Percentiles rank a stretch among this genome's conserved stretches.
These are phyloP conservation scores for Sugiyamaella novakii DNA, from an alignment of 1,139 yeast species.

Conservation along the genomic window DNA sequence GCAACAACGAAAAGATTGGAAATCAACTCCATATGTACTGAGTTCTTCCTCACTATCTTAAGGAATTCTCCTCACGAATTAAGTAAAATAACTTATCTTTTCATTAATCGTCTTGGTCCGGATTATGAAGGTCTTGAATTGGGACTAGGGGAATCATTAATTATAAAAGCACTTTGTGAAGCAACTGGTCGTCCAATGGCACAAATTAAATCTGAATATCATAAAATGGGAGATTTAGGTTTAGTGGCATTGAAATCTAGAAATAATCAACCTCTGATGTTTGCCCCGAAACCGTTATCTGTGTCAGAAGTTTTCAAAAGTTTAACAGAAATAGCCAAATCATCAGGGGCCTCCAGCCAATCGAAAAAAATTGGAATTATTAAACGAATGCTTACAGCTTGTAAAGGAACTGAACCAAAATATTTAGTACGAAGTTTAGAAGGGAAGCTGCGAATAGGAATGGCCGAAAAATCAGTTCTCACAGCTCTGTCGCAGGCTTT, in stretches of 20 bases:
- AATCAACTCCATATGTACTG: conserved; percentile 72
- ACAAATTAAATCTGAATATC: conserved; percentile 73
- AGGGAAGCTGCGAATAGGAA: conserved; percentile 88
- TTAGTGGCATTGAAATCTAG: conserved; percentile 83
- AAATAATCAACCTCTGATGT: conserved; percentile 87
- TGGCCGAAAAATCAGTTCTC: conserved; percentile 90
- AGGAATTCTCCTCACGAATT: conserved; percentile 60
- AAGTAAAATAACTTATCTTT: conserved; percentile 73
- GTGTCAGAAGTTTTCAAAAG: conserved; percentile 72
- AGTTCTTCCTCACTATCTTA: conserved; percentile 66
- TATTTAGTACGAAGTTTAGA: conserved; percentile 86
- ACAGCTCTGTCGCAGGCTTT: conserved; percentile 84
- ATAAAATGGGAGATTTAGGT: conserved; percentile 87
- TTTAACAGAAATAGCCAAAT: conserved; percentile 72
- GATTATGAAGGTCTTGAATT: conserved; percentile 93
- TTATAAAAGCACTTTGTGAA: conserved; percentile 86
- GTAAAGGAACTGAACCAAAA: conserved; percentile 88
- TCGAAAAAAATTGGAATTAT: conserved; percentile 72
- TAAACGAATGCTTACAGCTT: conserved; percentile 80
- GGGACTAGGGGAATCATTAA: conserved; percentile 86
- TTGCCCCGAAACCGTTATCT: conserved; percentile 81
- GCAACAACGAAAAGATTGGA: conserved; percentile 78
- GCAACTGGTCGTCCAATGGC: conserved; percentile 80
- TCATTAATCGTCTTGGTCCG: conserved; percentile 88
- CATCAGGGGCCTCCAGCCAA: conserved; percentile 87